Conservation (phyloP, 331 rosid species). For the Quercus lobata region DNA sequence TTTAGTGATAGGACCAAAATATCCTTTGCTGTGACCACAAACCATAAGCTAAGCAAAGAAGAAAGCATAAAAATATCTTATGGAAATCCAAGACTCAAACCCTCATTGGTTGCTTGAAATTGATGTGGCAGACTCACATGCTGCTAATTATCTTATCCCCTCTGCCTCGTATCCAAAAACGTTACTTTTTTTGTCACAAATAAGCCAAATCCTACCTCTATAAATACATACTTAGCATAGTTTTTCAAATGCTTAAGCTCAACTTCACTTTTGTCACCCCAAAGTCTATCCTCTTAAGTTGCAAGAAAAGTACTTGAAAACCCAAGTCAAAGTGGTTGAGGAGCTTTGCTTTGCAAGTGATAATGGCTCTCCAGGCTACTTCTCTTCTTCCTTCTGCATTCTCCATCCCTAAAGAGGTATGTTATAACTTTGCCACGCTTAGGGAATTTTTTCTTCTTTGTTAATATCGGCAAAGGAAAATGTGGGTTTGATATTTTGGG, state of each 20-base stretch:
- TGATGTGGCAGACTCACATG: constrained; percentile 64
- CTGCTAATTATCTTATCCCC: constrained; percentile 80
- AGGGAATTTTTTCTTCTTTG: not conserved
- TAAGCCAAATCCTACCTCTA: constrained; percentile 17
- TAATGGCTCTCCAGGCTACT: constrained; percentile 92
- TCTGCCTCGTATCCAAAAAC: constrained; percentile 16
- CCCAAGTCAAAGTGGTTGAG: not conserved
- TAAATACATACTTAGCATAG: constrained; percentile 12
- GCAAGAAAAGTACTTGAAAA: not conserved
- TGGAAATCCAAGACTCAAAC: constrained; percentile 55
- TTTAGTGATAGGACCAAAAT: constrained; percentile 16
- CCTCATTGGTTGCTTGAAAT: constrained; percentile 50
- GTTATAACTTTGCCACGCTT: constrained; percentile 5
- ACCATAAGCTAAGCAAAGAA: not conserved
- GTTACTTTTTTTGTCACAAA: not conserved
- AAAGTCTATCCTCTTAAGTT: not conserved
- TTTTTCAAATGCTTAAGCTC: not conserved
- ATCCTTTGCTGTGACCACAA: not conserved
- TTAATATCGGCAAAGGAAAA: not conserved
- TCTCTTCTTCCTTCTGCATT: constrained; percentile 77
- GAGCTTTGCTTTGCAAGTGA: not conserved
- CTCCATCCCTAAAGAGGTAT: constrained; percentile 75
- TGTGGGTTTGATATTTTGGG: constrained; percentile 9
- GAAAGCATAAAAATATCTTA: constrained; percentile 22
- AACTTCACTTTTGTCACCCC: not conserved